A percentile compares a stretch with the other conserved stretches of the same genome.
phyloP scores from a whole-genome alignment of 2,329 filamentous ascomycete genomes.

The Pseudogymnoascus sp. region DNA sequence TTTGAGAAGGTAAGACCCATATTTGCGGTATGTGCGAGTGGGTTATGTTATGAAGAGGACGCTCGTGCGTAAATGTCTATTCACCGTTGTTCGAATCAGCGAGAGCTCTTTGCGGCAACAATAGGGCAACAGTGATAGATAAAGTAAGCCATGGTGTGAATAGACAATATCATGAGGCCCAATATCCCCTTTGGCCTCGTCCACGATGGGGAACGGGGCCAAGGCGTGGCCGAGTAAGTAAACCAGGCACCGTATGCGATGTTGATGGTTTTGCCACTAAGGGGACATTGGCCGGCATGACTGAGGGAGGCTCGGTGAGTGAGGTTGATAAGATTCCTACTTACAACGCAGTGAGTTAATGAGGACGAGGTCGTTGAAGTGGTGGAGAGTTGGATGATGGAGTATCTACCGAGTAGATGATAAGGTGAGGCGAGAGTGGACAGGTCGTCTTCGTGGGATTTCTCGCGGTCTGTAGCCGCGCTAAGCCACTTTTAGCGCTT shows the following conservation, averaged over 20 bases:
- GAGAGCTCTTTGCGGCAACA: neutral
- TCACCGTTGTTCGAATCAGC: constrained; percentile 3
- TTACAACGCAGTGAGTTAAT: constrained; percentile 9
- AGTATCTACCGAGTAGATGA: constrained; percentile 7
- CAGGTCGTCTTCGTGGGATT: constrained; percentile 9
- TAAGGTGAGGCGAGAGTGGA: constrained; percentile 9
- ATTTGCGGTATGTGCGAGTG: constrained; percentile 47
- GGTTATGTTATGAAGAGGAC: constrained; percentile 27
- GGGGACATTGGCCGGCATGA: neutral
- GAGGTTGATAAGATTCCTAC: constrained; percentile 3
- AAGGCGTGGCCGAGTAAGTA: neutral
- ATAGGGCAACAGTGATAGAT: neutral
- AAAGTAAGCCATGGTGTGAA: neutral
- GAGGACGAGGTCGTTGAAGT: constrained; percentile 8
- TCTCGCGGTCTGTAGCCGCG: constrained; percentile 7
- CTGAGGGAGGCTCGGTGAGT: neutral
- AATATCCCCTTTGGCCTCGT: constrained; percentile 1
- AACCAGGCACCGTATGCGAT: constrained; percentile 4
- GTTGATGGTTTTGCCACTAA: constrained; percentile 2
- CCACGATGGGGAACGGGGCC: constrained; percentile 2
- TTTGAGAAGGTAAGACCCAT: constrained; percentile 99
- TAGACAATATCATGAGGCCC: neutral
- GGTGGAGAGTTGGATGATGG: constrained; percentile 8
- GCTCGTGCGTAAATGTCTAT: constrained; percentile 21
- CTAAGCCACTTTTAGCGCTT: constrained; percentile 7